These are phyloP conservation scores for Vickermania ingenoplastis DNA, from an alignment of 208 protist species.

Conservation along the genomic window DNA sequence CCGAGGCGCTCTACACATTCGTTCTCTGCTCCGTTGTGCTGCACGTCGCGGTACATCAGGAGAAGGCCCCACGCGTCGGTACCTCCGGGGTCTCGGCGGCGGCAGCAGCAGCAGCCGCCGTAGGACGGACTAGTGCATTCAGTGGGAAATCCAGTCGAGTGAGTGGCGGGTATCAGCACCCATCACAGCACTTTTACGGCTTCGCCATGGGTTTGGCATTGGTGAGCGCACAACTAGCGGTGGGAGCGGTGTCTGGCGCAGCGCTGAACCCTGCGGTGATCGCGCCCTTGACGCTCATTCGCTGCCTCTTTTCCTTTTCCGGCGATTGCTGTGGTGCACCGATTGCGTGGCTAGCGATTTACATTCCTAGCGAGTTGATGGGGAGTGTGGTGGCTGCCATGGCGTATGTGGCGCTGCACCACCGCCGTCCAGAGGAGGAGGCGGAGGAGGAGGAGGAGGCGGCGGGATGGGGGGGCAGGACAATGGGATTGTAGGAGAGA, in stretches of 20 bases:
- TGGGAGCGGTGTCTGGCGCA: constrained; percentile 46
- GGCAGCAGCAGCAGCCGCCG: not conserved
- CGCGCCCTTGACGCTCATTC: constrained; percentile 50
- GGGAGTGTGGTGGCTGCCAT: constrained; percentile 59
- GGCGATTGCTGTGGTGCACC: constrained; percentile 26
- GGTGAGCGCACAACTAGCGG: constrained; percentile 50
- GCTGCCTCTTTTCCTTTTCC: constrained; percentile 45
- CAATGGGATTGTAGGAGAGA: constrained; percentile 1
- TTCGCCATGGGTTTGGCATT: constrained; percentile 73
- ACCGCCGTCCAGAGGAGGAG: not conserved
- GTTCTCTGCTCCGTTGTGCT: constrained; percentile 69
- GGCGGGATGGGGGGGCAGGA: constrained; percentile 4
- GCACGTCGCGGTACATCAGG: constrained; percentile 27
- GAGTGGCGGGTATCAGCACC: constrained; percentile 18
- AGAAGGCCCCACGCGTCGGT: not conserved
- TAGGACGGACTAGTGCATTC: too few species aligned
- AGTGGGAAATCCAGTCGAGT: too few species aligned
- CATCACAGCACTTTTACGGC: constrained; percentile 66
- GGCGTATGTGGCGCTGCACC: constrained; percentile 51
- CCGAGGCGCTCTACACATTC: constrained; percentile 74
- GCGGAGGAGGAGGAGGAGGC: constrained; percentile 4
- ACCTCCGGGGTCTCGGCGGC: not conserved
- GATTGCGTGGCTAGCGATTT: constrained; percentile 60
- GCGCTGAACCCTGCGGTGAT: constrained; percentile 74
- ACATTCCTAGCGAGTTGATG: constrained; percentile 50